phyloP scores from a whole-genome alignment of 202 grass and related monocot species.

The Alloteropsis angusta region DNA sequence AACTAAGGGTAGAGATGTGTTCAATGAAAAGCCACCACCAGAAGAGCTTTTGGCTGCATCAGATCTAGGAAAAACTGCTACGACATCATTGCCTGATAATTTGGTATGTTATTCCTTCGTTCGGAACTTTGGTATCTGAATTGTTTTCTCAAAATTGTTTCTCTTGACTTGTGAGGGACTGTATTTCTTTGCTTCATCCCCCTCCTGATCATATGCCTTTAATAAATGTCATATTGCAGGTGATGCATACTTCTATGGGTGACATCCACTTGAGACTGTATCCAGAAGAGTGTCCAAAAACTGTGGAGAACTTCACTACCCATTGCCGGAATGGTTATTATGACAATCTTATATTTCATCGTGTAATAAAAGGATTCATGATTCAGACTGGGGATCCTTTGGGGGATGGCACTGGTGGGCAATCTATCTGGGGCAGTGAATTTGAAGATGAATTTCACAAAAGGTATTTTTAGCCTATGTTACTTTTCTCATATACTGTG shows the following conservation, averaged over 20 bases:
- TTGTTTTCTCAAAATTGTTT: neutral
- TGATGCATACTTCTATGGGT: conserved; percentile 90
- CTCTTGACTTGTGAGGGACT: neutral
- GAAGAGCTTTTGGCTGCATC: conserved; percentile 95
- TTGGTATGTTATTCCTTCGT: conserved; percentile 38
- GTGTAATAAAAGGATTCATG: conserved; percentile 97
- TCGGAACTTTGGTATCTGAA: neutral
- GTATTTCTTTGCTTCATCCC: neutral
- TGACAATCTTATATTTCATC: conserved; percentile 96
- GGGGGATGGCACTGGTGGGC: conserved; percentile 94
- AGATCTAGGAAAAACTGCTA: conserved; percentile 79
- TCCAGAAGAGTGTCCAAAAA: conserved; percentile 99
- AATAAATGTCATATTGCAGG: conserved; percentile 35
- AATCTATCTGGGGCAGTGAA: conserved; percentile 97
- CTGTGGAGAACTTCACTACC: conserved; percentile 99
- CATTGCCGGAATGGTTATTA: conserved; percentile 95
- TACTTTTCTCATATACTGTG: neutral
- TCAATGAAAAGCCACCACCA: conserved; percentile 93
- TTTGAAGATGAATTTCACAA: conserved; percentile 99
- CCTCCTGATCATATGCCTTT: conserved; percentile 2
- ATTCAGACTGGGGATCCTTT: conserved; percentile 94
- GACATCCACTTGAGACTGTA: conserved; percentile 91
- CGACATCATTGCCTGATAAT: conserved; percentile 90
- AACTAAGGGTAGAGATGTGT: conserved; percentile 96
- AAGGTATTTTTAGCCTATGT: conserved; percentile 39